Base-by-base conservation (phyloP, 768 basidiomycete species). In the Boletus pseudopeckii region DNA sequence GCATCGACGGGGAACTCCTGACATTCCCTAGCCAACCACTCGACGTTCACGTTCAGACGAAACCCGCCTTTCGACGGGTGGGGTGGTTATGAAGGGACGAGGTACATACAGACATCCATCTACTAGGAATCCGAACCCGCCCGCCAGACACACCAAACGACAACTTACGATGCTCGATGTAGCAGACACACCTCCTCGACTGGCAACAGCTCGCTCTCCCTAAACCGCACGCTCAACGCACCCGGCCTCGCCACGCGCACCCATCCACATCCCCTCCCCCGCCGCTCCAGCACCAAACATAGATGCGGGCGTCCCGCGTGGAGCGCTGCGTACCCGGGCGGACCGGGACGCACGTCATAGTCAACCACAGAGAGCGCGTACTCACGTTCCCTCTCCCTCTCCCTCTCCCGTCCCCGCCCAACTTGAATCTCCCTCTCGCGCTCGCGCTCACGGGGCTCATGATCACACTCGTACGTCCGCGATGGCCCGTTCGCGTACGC, bases 251-350 rank as follows among this genome's bases (percentile, higher is more conserved):
- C 45, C 24, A 65, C 50, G n/a, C 64, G 61, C 24, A 58, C 45
- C 61, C 64, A 66, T 0, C 20, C 20, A 11, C 7, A 13, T 7
- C 61, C 62, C 36, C 45, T 48, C 22, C 62, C 59, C 10, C 55
- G 56, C 17, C 59, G 52, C 26, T 65, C 62, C 9, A 65, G 59
- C 38, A 64, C 64, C 7, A 64, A 36, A 56, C 65, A 67, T 4
- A 65, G 18, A 17, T 65, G 62, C 1, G 47, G 33, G 7, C 62
- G 55, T 0, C 64, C 64, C 0, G 37, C 59, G 18, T 55, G 58
- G 34, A 66, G 26, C 9, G 56, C 62, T 0, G 64, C 62, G 15
- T 64, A 58, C 8, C 64, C 64, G 0, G 56, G 46, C 5, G 55
- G 65, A 44, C 64, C 64, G 15, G 54, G 24, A 28, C 64, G 62